Percentiles rank a stretch among this genome's conserved stretches.
These are phyloP conservation scores for Talaromyces sp. DNA, from an alignment of 2,329 filamentous ascomycete species.

Conservation along the genomic window DNA sequence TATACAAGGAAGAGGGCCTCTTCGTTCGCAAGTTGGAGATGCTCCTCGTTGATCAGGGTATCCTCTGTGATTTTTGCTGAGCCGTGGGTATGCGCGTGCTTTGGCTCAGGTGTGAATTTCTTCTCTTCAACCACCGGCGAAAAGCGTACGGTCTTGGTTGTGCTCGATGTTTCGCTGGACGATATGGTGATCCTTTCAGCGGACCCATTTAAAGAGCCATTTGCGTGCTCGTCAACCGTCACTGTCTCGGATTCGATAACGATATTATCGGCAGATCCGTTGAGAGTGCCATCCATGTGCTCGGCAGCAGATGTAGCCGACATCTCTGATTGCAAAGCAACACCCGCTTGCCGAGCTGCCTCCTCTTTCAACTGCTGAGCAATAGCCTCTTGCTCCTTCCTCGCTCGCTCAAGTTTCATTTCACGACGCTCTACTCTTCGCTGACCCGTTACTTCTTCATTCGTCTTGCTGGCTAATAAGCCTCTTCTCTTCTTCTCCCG, in stretches of 20 bases:
- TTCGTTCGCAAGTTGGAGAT: conserved; percentile 86
- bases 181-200: conserved; percentile 22
- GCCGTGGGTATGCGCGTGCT: conserved; percentile 16
- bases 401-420: conserved; percentile 89
- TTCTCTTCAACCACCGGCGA: conserved; percentile 66
- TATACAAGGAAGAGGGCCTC: conserved; percentile 91
- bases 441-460: conserved; percentile 74
- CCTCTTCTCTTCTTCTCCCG: conserved; percentile 73
- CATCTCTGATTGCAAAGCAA: conserved; percentile 5
- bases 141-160: conserved; percentile 66
- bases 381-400: conserved; percentile 79
- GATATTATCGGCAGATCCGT: conserved; percentile 15
- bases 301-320: conserved; percentile 21
- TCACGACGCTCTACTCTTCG: conserved; percentile 77
- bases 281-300: conserved; percentile 4
- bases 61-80: conserved; percentile 26
- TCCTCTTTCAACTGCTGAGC: conserved; percentile 66
- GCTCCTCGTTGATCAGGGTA: conserved; percentile 62
- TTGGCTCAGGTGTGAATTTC: conserved; percentile 49
- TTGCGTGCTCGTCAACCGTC: conserved; percentile 6
- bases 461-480: conserved; percentile 65
- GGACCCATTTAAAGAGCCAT: conserved; percentile 3
- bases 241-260: not conserved
- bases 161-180: conserved; percentile 11
- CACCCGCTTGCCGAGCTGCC: conserved; percentile 30